Conservation (phyloP, 2,329 filamentous ascomycete genomes). For the Aspergillus ochraceoroseus region DNA sequence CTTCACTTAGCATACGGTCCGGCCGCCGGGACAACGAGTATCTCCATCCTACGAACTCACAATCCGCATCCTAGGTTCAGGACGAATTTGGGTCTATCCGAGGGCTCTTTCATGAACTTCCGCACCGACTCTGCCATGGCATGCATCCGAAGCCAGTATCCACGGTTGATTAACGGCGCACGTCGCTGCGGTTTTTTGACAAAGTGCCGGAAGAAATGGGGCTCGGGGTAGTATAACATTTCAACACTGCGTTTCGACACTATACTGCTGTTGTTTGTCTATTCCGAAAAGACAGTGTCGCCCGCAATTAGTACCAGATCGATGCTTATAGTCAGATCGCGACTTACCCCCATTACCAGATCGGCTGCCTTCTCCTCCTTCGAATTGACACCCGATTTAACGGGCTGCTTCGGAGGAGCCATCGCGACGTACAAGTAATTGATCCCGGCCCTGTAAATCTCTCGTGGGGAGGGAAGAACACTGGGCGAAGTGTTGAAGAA, state of each 20-base stretch:
- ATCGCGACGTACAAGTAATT: conserved; percentile 11
- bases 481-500: not conserved
- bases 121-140: conserved; percentile 70
- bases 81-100: conserved; percentile 62
- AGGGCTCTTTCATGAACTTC: conserved; percentile 61
- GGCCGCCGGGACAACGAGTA: conserved; percentile 1
- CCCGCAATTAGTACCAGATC: no score
- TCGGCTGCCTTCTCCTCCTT: conserved; percentile 46
- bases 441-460: no score
- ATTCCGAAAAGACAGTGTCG: conserved; percentile 10
- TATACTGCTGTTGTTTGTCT: conserved; percentile 89
- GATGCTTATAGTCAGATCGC: no score
- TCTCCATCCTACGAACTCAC: conserved; percentile 53
- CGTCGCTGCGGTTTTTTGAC: conserved; percentile 76
- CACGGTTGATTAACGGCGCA: conserved; percentile 83
- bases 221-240: conserved; percentile 73
- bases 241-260: conserved; percentile 93
- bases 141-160: conserved; percentile 81
- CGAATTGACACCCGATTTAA: conserved; percentile 16
- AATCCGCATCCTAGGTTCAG: conserved; percentile 87
- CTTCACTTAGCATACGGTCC: conserved; percentile 26
- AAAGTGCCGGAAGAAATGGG: conserved; percentile 83
- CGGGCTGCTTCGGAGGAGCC: conserved; percentile 17
- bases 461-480: no score
- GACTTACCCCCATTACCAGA: conserved; percentile 52